Base-by-base conservation (phyloP, 805 yeast species). In the Candida insectorum region DNA sequence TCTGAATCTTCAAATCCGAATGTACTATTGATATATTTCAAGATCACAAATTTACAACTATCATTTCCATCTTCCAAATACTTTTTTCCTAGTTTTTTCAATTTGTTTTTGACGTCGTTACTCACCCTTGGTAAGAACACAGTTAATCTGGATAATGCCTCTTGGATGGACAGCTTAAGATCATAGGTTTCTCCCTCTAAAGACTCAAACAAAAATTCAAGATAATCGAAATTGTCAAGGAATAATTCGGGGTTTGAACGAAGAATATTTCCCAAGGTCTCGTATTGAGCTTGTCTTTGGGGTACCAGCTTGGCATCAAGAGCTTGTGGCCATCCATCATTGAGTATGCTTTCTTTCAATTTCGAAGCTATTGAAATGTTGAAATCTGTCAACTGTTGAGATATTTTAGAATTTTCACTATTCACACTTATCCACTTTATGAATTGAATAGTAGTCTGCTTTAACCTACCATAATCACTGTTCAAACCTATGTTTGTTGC, bases 181-280 rank as follows among this genome's bases (percentile, higher is more conserved):
- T 82, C 89, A 0, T 71, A 43, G 4, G 66, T 43, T 40, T 89
- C 97, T 2, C 75, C 74, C 32, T 69, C 72, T 24, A 89, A 57
- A 16, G 93, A 79, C 23, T 79, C 78, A 42, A 88, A 79, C 13
- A 89, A 57, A 48, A 87, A 88, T 31, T 73, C 74, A 24, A 86
- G 52, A 40, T 72, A 75, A 0, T 70, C 52, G 23, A 80, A 56
- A 45, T 78, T 79, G 10, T 59, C 45, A 2, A 60, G 37, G 20
- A 79, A 54, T 13, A 64, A 51, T 1, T 51, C 45, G 1, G 74
- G 64, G 24, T 71, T 63, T 21, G 71, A 65, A 36, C 71, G 65
- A 31, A 83, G 51, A 6, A 89, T 65, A 14, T 77, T 70, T 2
- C 95, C 93, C 16, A 89, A 55, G 0, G 94, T 80, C 52, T 85